Conservation (phyloP, 495 filamentous ascomycete species). For the Wilcoxina mikolae region DNA sequence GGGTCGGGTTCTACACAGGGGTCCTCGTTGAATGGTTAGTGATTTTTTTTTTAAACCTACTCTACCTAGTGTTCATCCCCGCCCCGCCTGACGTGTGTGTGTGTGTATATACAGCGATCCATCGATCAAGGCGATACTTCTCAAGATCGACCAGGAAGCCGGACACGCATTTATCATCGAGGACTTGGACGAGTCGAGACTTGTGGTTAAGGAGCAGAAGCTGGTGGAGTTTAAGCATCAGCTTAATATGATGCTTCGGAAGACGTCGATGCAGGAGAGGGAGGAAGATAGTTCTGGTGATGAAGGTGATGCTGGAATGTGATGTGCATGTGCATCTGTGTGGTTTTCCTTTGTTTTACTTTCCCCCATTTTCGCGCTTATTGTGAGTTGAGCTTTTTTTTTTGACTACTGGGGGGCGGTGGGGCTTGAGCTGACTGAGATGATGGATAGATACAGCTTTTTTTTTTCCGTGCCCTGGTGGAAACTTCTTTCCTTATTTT, state of each 20-base stretch:
- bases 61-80: neutral
- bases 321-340: too few species aligned
- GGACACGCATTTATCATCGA: constrained; percentile 53
- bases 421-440: too few species aligned
- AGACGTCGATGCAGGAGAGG: constrained; percentile 41
- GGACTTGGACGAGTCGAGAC: constrained; percentile 37
- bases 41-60: neutral
- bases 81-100: neutral
- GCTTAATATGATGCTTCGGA: constrained; percentile 45
- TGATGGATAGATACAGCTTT: too few species aligned
- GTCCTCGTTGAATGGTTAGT: constrained; percentile 5
- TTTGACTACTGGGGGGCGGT: neutral
- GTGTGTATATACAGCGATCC: constrained; percentile 29
- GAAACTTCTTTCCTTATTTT: too few species aligned
- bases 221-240: constrained; percentile 50
- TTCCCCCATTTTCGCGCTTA: too few species aligned
- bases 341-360: too few species aligned
- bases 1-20: neutral
- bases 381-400: neutral
- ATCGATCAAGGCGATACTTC: constrained; percentile 61
- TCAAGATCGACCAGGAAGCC: constrained; percentile 50
- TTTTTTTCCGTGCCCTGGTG: too few species aligned
- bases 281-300: constrained; percentile 36
- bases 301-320: constrained; percentile 1
- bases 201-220: constrained; percentile 36